These are phyloP conservation scores for Tothia fuscella DNA, from an alignment of 2,329 filamentous ascomycete genomes.

Conservation along the genomic window DNA sequence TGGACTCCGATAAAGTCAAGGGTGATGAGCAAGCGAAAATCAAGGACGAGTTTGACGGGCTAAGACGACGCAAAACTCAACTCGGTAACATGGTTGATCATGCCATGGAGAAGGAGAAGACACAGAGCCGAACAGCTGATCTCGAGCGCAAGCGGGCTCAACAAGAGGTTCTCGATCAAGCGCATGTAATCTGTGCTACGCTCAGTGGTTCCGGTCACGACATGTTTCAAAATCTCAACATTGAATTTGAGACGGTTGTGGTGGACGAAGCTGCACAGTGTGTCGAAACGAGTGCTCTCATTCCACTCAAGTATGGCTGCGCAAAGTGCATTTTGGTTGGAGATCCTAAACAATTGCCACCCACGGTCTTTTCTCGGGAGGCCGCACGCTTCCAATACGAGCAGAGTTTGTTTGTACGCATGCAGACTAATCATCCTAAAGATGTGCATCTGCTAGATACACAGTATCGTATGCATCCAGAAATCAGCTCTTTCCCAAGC, in stretches of 20 bases:
- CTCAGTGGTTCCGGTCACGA: conserved; percentile 93
- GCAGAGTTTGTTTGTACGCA: conserved; percentile 94
- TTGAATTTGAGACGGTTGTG: conserved; percentile 97
- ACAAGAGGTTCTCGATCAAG: conserved; percentile 79
- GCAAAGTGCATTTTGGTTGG: conserved; percentile 94
- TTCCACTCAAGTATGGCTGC: conserved; percentile 94
- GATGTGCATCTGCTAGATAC: conserved; percentile 92
- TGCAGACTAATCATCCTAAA: conserved; percentile 83
- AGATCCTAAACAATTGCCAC: conserved; percentile 93
- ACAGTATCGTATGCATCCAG: conserved; percentile 98
- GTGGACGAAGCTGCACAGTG: conserved; percentile 98
- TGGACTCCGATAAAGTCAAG: conserved; percentile 39
- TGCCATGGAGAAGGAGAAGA: conserved; percentile 74
- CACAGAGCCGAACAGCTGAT: conserved; percentile 70
- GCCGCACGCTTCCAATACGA: conserved; percentile 90
- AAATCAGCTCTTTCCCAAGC: conserved; percentile 87
- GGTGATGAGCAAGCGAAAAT: conserved; percentile 53
- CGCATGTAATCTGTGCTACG: conserved; percentile 89
- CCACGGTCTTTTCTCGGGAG: conserved; percentile 88
- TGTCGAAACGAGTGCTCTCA: conserved; percentile 90
- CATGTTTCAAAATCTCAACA: conserved; percentile 86
- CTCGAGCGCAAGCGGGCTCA: conserved; percentile 74
- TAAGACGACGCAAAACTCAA: conserved; percentile 64
- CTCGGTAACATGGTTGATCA: conserved; percentile 78
- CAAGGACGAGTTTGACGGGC: conserved; percentile 62